A percentile compares a stretch with the other conserved stretches of the same genome.
These are phyloP conservation scores for Themeda triandra DNA, from an alignment of 176 grass and related monocot species.

Conservation along the genomic window DNA sequence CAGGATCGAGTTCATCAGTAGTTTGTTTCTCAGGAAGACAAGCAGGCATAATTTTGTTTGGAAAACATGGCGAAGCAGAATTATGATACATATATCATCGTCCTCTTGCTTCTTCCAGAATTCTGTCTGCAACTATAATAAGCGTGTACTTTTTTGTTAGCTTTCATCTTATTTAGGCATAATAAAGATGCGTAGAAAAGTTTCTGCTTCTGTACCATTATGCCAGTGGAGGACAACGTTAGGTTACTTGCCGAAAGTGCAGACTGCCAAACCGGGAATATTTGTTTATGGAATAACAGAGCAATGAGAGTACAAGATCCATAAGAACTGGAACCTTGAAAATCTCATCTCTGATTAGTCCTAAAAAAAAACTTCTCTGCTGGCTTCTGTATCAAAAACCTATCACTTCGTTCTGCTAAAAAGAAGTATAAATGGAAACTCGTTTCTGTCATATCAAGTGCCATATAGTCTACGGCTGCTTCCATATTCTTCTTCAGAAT, in stretches of 20 bases:
- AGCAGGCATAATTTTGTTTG: background rate
- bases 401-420: too few species aligned
- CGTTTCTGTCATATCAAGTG: background rate
- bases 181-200: background rate
- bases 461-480: background rate
- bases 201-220: constrained; percentile 14
- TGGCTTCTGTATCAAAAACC: too few species aligned
- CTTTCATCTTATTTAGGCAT: background rate
- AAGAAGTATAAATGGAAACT: background rate
- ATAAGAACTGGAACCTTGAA: background rate
- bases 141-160: constrained; percentile 17
- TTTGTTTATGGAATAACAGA: background rate
- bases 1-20: background rate
- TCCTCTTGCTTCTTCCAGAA: background rate
- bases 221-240: background rate
- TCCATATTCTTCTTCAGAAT: background rate
- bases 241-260: constrained; percentile 16
- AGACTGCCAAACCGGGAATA: background rate
- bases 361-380: too few species aligned
- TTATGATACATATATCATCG: background rate
- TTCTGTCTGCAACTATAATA: background rate
- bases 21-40: background rate
- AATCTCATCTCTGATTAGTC: background rate
- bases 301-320: constrained; percentile 5
- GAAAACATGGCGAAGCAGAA: background rate